These are phyloP conservation scores for Blastocystis sp. DNA, from an alignment of 352 stramenopile genomes.

Conservation along the genomic window DNA sequence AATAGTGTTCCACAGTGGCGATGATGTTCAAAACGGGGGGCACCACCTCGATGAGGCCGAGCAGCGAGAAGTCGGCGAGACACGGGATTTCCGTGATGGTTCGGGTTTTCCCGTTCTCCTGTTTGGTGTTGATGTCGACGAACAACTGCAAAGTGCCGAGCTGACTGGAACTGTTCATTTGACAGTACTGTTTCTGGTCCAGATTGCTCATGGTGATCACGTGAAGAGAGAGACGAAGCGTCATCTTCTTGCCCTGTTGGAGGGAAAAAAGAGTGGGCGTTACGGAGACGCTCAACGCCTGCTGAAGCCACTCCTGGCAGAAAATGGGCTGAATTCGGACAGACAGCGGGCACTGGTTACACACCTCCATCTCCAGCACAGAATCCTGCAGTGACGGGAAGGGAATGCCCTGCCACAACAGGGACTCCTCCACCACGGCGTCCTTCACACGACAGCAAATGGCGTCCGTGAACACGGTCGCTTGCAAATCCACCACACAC, in stretches of 20 bases:
- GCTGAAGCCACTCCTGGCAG: slow-evolving; percentile 18
- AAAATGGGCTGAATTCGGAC: slow-evolving; percentile 48
- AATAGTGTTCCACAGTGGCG: slow-evolving; percentile 51
- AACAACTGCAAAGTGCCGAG: slow-evolving; percentile 35
- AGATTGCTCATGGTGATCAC: slow-evolving; percentile 20
- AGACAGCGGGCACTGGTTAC: neutral
- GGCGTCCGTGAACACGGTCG: slow-evolving; percentile 10
- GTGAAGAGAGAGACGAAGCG: neutral
- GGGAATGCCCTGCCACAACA: slow-evolving; percentile 11
- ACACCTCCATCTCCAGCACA: neutral
- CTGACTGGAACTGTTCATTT: neutral
- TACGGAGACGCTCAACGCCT: neutral
- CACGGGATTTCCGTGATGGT: slow-evolving; percentile 44
- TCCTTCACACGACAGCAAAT: neutral
- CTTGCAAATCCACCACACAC: neutral
- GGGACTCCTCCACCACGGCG: neutral
- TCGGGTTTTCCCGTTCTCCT: neutral
- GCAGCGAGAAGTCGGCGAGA: neutral
- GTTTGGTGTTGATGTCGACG: slow-evolving; percentile 2
- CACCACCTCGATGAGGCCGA: slow-evolving; percentile 11
- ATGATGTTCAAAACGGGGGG: slow-evolving; percentile 34
- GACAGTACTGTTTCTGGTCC: neutral
- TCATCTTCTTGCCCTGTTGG: neutral
- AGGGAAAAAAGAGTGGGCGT: neutral
- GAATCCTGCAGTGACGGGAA: slow-evolving; percentile 14